Evolutionary conservation across 139 green algal species (phyloP).

Genomic region (Pseudopediastrum boryanum): DNA sequence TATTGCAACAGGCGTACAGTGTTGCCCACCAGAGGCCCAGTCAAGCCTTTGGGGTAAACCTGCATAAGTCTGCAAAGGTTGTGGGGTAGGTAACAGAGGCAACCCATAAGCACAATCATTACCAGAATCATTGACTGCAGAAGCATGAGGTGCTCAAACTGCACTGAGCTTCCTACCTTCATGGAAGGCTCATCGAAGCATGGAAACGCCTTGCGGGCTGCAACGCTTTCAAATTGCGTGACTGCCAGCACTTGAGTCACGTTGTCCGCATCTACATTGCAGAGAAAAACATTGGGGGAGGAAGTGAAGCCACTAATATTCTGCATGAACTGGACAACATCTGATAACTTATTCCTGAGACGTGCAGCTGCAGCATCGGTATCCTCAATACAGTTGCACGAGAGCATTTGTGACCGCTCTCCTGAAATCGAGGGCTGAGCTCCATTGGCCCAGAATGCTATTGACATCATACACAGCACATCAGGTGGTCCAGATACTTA

Average conservation of each 20-base stretch:
- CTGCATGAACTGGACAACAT: not conserved
- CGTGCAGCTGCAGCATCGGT: not conserved
- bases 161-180: conserved; percentile 66
- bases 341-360: too few relatives aligned
- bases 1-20: too few relatives aligned
- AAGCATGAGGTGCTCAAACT: not conserved
- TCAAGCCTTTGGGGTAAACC: too few relatives aligned
- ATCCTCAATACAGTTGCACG: not conserved
- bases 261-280: conserved; percentile 46
- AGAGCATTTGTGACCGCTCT: not conserved
- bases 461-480: too few relatives aligned
- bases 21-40: too few relatives aligned
- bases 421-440: not conserved
- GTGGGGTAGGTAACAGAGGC: not conserved
- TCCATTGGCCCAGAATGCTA: not conserved
- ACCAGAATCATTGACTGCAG: not conserved
- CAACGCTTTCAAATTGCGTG: conserved; percentile 84
- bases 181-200: conserved; percentile 92
- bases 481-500: too few relatives aligned
- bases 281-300: not conserved
- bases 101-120: not conserved
- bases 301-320: not conserved
- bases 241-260: conserved; percentile 52
- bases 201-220: conserved; percentile 83
- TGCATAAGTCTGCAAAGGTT: not conserved